Evolutionary conservation across 768 basidiomycete genomes (phyloP), one percentile per base, ranked within the genome.

Genomic region (Naganishia friedmannii): DNA sequence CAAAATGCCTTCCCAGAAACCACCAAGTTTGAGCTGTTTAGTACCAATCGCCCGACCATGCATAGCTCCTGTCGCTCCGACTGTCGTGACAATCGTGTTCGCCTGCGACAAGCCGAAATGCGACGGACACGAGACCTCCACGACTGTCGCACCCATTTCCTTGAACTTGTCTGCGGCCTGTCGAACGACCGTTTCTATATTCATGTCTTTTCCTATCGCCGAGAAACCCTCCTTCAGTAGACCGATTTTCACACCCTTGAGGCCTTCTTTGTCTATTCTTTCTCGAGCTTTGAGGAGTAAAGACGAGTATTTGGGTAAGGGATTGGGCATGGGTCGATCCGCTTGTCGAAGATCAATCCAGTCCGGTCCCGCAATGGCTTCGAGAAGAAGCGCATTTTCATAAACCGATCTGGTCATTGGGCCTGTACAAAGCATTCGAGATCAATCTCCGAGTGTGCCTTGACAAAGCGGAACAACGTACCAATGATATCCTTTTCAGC

Each of bases 281-380:
- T 70, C 68, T 13, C 76, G 70, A 8, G 75, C 70, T 13, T 77
- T 75, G 0, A 74, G 67, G 8, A 79, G 74, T 0, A 77, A 68
- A 3, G 74, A 70, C 21, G 75, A 65, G 63, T 83, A 82, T n/a
- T 79, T 72, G 5, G 83, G 81, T 23, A 83, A 72, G 17, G 82
- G 73, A 7, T 73, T 73, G 10, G 82, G 81, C 55, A 78, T 76
- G 8, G 83, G 82, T 23, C 78, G 76, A 17, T 82, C 81, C 17
- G 77, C 74, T 70, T 82, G 81, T 21, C 85, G 81, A 63, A 84
- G 83, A 73, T 85, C 85, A 29, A 84, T 75, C 3, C 80, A 82
- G 71, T 85, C 85, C 23, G 80, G 81, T 17, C 84, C 85, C 0
- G 85, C 84, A 54, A 84, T 83, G 29, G 79, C 84, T 60, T 81